Conservation (phyloP, 352 stramenopile species). For the Phytophthora pinifolia region DNA sequence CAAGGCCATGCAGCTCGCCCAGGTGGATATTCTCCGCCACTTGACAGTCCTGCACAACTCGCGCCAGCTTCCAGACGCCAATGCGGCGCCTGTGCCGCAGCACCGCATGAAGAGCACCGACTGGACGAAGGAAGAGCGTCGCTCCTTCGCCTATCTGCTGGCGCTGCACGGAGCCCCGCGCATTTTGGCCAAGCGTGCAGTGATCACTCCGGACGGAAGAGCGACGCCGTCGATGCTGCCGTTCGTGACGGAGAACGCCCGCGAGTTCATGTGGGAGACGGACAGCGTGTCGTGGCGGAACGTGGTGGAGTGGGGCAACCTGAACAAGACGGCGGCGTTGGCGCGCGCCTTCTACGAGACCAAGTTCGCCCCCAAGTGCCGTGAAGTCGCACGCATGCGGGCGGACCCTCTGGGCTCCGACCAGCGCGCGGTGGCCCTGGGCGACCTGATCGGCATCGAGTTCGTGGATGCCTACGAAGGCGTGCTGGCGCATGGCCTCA, state of each 20-base stretch:
- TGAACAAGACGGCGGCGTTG: conserved; percentile 79
- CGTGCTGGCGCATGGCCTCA: conserved; percentile 78
- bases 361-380: conserved; percentile 74
- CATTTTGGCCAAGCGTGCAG: conserved; percentile 66
- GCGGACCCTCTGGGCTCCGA: conserved; percentile 76
- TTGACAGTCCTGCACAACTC: conserved; percentile 65
- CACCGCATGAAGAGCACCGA: conserved; percentile 78
- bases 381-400: conserved; percentile 78
- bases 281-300: conserved; percentile 85
- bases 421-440: conserved; percentile 68
- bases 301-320: conserved; percentile 76
- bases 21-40: conserved; percentile 80
- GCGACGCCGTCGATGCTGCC: conserved; percentile 27
- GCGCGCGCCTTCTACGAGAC: conserved; percentile 68
- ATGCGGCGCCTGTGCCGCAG: conserved; percentile 31
- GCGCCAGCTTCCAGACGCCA: conserved; percentile 54
- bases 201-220: conserved; percentile 32
- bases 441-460: conserved; percentile 82
- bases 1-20: conserved; percentile 83
- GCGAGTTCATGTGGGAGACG: conserved; percentile 70
- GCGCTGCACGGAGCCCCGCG: conserved; percentile 71
- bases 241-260: conserved; percentile 37
- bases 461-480: conserved; percentile 87
- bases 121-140: conserved; percentile 87
- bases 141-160: conserved; percentile 80